phyloP scores from a whole-genome alignment of 2,329 filamentous ascomycete genomes.

The Lizonia empirigonia region DNA sequence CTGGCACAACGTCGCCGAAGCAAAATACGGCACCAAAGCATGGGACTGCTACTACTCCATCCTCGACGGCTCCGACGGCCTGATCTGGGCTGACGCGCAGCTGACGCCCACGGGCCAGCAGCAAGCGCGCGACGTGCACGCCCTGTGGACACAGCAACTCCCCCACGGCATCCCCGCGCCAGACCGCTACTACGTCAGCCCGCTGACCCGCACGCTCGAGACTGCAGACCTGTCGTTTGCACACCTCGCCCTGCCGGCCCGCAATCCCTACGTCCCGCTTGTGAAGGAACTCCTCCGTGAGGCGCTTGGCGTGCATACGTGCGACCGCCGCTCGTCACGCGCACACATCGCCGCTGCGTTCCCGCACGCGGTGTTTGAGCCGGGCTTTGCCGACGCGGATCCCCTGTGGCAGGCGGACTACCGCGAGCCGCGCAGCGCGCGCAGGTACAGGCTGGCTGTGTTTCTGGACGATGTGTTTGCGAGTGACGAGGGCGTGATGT shows the following conservation, averaged over 20 bases:
- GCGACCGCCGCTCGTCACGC: slow-evolving; percentile 64
- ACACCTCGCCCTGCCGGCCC: slow-evolving; percentile 57
- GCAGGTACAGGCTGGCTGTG: slow-evolving; percentile 30
- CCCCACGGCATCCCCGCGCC: slow-evolving; percentile 62
- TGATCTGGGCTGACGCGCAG: slow-evolving; percentile 66
- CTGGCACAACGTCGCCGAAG: slow-evolving; percentile 67
- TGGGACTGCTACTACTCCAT: slow-evolving; percentile 74
- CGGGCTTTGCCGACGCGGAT: slow-evolving; percentile 64
- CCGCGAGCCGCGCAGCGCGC: slow-evolving; percentile 36
- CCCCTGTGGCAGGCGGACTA: slow-evolving; percentile 55
- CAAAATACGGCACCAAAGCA: slow-evolving; percentile 69
- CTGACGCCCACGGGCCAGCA: slow-evolving; percentile 63
- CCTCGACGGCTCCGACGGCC: slow-evolving; percentile 66
- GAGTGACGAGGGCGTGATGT: slow-evolving; percentile 51
- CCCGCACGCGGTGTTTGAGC: slow-evolving; percentile 62
- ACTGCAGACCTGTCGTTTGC: slow-evolving; percentile 68
- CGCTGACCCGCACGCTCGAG: slow-evolving; percentile 66
- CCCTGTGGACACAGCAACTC: slow-evolving; percentile 63
- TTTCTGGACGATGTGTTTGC: slow-evolving; percentile 62
- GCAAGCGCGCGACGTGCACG: slow-evolving; percentile 64
- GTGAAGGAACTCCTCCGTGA: slow-evolving; percentile 71
- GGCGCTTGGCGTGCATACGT: slow-evolving; percentile 70
- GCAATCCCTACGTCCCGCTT: slow-evolving; percentile 59
- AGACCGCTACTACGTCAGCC: slow-evolving; percentile 68
- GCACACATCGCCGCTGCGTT: slow-evolving; percentile 58